Evolutionary conservation across 108 stramenopile genomes (phyloP), one percentile per base, ranked within the genome.

Genomic region (Nannochloropsis gaditana): DNA sequence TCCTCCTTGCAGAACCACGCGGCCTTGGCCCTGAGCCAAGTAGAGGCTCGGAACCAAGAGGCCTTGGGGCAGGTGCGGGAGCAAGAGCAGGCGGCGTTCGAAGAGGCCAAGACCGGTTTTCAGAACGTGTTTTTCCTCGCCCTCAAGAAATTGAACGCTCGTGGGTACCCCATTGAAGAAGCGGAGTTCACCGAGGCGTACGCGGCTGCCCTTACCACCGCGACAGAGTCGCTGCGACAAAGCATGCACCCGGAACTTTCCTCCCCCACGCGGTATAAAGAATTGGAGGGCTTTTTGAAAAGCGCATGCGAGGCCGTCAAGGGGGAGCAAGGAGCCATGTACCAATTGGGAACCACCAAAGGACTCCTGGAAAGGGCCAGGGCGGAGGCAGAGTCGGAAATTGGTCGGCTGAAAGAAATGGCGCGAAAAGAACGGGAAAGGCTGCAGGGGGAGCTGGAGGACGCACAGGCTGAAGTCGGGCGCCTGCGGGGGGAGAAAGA

Each of bases 311-410:
- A 73, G 59, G 59, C 19, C n/a, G n/a, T 73, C 8, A 73, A 73
- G 59, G 59, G 59, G 59, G 59, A 73, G 59, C 59, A 73, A 6
- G 59, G 59, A n/a, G 59, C 59, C 19, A 73, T 73, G 59, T 73
- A 73, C 59, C 59, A 73, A n/a, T n/a, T 73, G 15, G 59, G 59
- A 15, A n/a, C 59, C 4, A n/a, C 59, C 19, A 73, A 73, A 73
- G 59, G 19, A 15, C n/a, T 73, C 19, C n/a, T 73, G 59, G 59
- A 15, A n/a, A 73, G n/a, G 59, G 59, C 59, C 4, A 73, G n/a
- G 59, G 59, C 15, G 59, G 59, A 73, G 59, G 59, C 19, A 4
- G 59, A 73, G 15, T 4, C 15, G 59, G 59, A 73, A n/a, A n/a
- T 73, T 4, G 19, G 59, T n/a, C 15, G 59, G 59, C 19, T 73